These are phyloP conservation scores for Aschersonia sp. DNA, from an alignment of 2,329 filamentous ascomycete genomes.

Conservation along the genomic window DNA sequence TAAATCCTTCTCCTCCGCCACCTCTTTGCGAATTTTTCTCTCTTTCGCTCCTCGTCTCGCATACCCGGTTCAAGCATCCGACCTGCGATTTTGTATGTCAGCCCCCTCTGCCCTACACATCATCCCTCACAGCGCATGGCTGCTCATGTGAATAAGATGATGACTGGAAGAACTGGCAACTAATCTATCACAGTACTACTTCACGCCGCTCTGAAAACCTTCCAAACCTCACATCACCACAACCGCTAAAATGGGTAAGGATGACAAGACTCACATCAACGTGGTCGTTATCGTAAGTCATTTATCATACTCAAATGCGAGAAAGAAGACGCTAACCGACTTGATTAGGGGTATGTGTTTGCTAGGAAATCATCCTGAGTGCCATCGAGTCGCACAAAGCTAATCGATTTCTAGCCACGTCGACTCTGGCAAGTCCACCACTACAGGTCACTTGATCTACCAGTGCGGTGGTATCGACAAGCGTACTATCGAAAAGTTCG, in stretches of 20 bases:
- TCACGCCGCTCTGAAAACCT: conserved; percentile 4
- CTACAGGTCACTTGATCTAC: conserved; percentile 95
- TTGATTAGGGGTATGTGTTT: conserved; percentile 13
- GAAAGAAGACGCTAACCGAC: conserved; percentile 7
- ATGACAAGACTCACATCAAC: conserved; percentile 93
- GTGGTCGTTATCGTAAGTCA: conserved; percentile 75
- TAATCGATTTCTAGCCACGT: conserved; percentile 53
- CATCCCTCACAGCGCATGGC: not conserved
- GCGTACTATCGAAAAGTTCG: conserved; percentile 99
- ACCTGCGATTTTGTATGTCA: conserved; percentile 25
- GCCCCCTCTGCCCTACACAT: not conserved
- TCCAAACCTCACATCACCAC: conserved; percentile 1
- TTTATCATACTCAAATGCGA: not conserved
- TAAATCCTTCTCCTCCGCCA: conserved; percentile 24
- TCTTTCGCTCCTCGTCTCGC: conserved; percentile 26
- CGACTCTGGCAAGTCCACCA: conserved; percentile 99
- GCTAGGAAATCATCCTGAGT: not conserved
- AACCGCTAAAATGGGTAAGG: conserved; percentile 44
- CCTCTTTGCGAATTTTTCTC: conserved; percentile 19
- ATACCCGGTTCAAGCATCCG: conserved; percentile 30
- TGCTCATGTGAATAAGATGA: not conserved
- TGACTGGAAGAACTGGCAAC: conserved; percentile 1
- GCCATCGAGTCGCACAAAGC: conserved; percentile 3
- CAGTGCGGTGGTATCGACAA: conserved; percentile 99
- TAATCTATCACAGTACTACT: conserved; percentile 3